Evolutionary conservation across 108 stramenopile genomes (phyloP).

Genomic region (Cyclostephanos tholiformis): DNA sequence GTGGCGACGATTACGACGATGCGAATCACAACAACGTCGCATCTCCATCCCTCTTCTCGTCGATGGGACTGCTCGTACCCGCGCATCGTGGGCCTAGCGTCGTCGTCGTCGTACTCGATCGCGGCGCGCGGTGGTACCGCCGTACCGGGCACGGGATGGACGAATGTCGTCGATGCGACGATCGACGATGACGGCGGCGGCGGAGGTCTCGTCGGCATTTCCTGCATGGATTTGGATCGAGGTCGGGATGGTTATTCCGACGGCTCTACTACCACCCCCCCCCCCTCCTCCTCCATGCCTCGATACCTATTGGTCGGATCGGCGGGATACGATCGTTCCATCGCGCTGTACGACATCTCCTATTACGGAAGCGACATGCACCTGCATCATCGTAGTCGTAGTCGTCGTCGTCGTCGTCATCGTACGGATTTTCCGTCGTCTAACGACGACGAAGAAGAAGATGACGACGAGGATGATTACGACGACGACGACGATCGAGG

Average conservation of each 20-base stretch:
- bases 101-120: not conserved
- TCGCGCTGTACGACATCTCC: slow-evolving; percentile 72
- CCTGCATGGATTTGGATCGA: slow-evolving; percentile 45
- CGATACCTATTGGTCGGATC: slow-evolving; percentile 76
- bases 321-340: slow-evolving; percentile 53
- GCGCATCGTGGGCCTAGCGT: slow-evolving; percentile 24
- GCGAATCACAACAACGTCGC: not conserved
- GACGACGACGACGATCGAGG: slow-evolving; percentile 7
- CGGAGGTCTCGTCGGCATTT: slow-evolving; percentile 11
- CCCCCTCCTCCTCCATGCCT: no score
- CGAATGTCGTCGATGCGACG: not conserved
- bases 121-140: not conserved
- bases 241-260: not conserved
- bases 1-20: slow-evolving; percentile 1
- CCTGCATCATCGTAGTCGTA: not conserved
- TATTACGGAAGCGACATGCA: slow-evolving; percentile 56
- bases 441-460: not conserved
- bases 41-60: not conserved
- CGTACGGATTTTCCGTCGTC: slow-evolving; percentile 2
- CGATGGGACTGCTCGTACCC: slow-evolving; percentile 32
- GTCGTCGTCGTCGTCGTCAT: not conserved
- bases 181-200: not conserved
- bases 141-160: no score
- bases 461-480: not conserved
- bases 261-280: no score